Conservation (phyloP, 306 rosid species). For the Rosa rugosa region DNA sequence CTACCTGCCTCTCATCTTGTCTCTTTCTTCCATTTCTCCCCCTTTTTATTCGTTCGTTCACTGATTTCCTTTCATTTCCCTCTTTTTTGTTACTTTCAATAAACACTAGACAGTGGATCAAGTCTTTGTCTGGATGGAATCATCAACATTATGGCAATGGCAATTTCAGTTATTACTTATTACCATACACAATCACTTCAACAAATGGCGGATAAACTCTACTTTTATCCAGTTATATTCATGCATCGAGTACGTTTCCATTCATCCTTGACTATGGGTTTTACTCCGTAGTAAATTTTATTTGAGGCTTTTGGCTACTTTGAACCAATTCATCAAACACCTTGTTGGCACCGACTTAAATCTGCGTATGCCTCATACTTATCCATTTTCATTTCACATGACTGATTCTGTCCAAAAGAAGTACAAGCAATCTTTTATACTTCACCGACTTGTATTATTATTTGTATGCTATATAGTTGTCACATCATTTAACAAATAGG, state of each 20-base stretch:
- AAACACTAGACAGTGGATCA: background rate
- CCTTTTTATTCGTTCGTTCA: background rate
- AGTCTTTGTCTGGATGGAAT: background rate
- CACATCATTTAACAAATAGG: constrained; percentile 3
- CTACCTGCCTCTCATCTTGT: background rate
- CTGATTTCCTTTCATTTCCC: background rate
- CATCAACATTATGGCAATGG: background rate
- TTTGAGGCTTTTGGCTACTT: background rate
- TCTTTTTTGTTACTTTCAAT: background rate
- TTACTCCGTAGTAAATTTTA: background rate
- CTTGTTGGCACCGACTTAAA: background rate
- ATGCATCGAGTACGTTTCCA: background rate
- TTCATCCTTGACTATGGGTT: too few relatives aligned
- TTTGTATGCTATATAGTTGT: background rate
- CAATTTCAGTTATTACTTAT: background rate
- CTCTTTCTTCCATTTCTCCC: background rate
- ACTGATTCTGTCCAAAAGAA: background rate
- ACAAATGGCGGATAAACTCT: background rate
- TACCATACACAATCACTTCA: background rate
- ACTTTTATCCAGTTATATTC: background rate
- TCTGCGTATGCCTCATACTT: background rate
- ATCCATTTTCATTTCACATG: background rate
- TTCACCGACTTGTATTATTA: background rate
- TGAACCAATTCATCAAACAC: background rate
- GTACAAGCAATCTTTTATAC: background rate